Conservation (phyloP, 2,329 filamentous ascomycete species). For the Botryotinia narcissicola region DNA sequence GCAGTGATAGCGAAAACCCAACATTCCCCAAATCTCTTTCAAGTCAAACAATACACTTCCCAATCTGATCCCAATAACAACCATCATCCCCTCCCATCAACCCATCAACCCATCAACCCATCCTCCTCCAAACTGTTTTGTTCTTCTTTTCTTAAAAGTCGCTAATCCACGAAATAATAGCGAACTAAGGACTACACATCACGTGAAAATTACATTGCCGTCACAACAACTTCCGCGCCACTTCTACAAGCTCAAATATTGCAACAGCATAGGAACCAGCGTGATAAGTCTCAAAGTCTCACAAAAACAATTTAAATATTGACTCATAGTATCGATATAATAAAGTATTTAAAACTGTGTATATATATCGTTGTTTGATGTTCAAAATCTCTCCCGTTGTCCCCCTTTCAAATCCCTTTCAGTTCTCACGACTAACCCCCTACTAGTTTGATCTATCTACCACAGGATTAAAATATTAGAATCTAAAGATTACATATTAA, state of each 20-base stretch:
- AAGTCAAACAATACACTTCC: too few relatives aligned
- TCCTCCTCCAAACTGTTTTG: too few relatives aligned
- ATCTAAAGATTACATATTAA: not conserved
- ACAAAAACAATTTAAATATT: fast-evolving
- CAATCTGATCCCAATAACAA: too few relatives aligned
- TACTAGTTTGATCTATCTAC: not conserved
- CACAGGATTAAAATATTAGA: not conserved
- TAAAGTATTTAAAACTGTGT: not conserved
- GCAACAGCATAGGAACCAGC: not conserved
- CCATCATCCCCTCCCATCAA: too few relatives aligned
- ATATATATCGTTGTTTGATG: not conserved
- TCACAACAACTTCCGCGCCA: not conserved
- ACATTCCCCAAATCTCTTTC: too few relatives aligned
- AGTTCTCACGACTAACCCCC: not conserved
- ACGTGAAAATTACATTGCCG: not conserved
- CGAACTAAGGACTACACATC: fast-evolving
- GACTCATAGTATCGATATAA: not conserved
- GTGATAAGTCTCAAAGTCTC: not conserved
- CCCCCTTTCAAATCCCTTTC: not conserved
- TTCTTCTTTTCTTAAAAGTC: too few relatives aligned
- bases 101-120: not conserved
- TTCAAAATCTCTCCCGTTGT: not conserved
- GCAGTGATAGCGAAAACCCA: too few relatives aligned
- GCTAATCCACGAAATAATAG: too few relatives aligned
- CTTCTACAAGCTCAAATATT: not conserved